A percentile compares a stretch with the other conserved stretches of the same genome.
Conservation (phyloP, 495 filamentous ascomycete species). For the Bacidia rubella region DNA sequence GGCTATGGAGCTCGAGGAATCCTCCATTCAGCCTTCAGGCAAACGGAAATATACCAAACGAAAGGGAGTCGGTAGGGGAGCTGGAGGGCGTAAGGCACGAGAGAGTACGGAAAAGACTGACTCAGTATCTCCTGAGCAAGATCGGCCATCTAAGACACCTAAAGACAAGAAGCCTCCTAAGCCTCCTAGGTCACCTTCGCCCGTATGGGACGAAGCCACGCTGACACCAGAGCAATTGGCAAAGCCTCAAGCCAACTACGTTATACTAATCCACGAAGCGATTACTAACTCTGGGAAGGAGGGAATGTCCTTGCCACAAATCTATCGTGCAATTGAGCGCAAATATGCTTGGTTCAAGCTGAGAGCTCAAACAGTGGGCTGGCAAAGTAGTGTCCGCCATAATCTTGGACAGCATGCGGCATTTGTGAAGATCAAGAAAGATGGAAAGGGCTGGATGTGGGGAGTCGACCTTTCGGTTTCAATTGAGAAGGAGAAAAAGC, state of each 20-base stretch:
- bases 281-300: slow-evolving; percentile 55
- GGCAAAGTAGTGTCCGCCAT: slow-evolving; percentile 95
- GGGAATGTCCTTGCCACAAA: slow-evolving; percentile 77
- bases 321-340: slow-evolving; percentile 76
- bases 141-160: slow-evolving; percentile 37
- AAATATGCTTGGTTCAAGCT: slow-evolving; percentile 89
- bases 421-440: slow-evolving; percentile 71
- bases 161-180: slow-evolving; percentile 26
- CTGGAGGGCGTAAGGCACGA: slow-evolving; percentile 30
- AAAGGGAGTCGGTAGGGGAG: slow-evolving; percentile 42
- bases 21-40: slow-evolving; percentile 47
- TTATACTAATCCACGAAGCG: slow-evolving; percentile 80
- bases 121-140: slow-evolving; percentile 27
- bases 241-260: slow-evolving; percentile 78
- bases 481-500: slow-evolving; percentile 59
- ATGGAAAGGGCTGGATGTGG: slow-evolving; percentile 62
- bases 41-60: slow-evolving; percentile 71
- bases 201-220: slow-evolving; percentile 57
- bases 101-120: slow-evolving; percentile 31
- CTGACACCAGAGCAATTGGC: slow-evolving; percentile 74
- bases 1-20: slow-evolving; percentile 38
- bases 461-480: slow-evolving; percentile 46
- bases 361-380: slow-evolving; percentile 60
- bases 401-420: slow-evolving; percentile 82
- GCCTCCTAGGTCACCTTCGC: slow-evolving; percentile 53